A percentile compares a stretch with the other conserved stretches of the same genome.
These are phyloP conservation scores for Thermochaetoides thermophila DNA, from an alignment of 495 filamentous ascomycete species.

Conservation along the genomic window DNA sequence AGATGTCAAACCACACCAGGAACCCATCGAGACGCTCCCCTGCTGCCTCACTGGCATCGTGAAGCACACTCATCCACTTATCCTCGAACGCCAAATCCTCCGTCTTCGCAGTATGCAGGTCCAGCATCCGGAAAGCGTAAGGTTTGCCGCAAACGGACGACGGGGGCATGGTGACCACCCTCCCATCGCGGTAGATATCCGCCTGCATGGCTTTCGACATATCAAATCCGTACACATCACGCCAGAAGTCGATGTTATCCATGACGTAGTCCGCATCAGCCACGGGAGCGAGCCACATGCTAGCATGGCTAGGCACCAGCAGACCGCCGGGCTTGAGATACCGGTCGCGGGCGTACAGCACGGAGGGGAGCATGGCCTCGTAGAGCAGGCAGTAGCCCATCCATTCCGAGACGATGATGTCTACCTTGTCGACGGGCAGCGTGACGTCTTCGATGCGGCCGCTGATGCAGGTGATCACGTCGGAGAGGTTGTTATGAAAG, in stretches of 20 bases:
- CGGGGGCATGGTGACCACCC: slow-evolving; percentile 69
- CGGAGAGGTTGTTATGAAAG: slow-evolving; percentile 64
- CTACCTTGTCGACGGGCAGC: slow-evolving; percentile 79
- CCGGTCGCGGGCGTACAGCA: slow-evolving; percentile 82
- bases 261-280: slow-evolving; percentile 80
- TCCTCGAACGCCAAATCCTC: slow-evolving; percentile 65
- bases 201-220: slow-evolving; percentile 80
- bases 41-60: slow-evolving; percentile 8
- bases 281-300: slow-evolving; percentile 77
- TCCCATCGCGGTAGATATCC: slow-evolving; percentile 68
- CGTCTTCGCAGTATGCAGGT: slow-evolving; percentile 62
- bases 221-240: slow-evolving; percentile 96
- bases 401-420: slow-evolving; percentile 99
- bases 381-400: slow-evolving; percentile 99
- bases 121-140: slow-evolving; percentile 54
- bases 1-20: slow-evolving; percentile 69
- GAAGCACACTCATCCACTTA: slow-evolving; percentile 38
- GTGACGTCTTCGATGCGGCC: slow-evolving; percentile 93
- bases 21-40: slow-evolving; percentile 52
- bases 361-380: slow-evolving; percentile 95
- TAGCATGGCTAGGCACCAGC: slow-evolving; percentile 83
- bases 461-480: slow-evolving; percentile 78
- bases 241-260: slow-evolving; percentile 89
- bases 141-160: slow-evolving; percentile 68
- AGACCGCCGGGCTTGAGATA: slow-evolving; percentile 76